Evolutionary conservation across 2,329 filamentous ascomycete genomes (phyloP).

Genomic region (Penicillium sp.): DNA sequence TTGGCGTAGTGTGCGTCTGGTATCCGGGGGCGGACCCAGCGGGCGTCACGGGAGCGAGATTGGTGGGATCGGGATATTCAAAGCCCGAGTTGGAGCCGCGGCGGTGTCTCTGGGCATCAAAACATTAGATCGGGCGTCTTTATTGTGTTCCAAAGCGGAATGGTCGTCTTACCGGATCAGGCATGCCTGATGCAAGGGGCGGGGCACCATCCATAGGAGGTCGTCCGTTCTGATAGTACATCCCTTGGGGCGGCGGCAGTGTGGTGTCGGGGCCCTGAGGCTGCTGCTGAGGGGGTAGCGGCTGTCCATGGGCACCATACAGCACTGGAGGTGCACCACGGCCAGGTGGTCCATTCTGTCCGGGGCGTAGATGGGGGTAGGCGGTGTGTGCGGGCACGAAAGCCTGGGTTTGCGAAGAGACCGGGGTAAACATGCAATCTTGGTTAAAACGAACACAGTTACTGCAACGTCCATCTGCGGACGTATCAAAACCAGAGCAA

Average conservation of each 20-base stretch:
- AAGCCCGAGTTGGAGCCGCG: constrained; percentile 48
- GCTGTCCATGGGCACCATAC: constrained; percentile 54
- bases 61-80: constrained; percentile 50
- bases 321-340: constrained; percentile 35
- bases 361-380: constrained; percentile 54
- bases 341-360: constrained; percentile 36
- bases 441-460: constrained; percentile 75
- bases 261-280: constrained; percentile 38
- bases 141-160: constrained; percentile 12
- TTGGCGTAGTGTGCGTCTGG: constrained; percentile 40
- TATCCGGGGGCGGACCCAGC: constrained; percentile 46
- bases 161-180: constrained; percentile 49
- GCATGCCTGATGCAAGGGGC: constrained; percentile 40
- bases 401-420: constrained; percentile 72
- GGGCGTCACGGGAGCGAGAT: constrained; percentile 50
- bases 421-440: constrained; percentile 75
- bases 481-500: constrained; percentile 73
- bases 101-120: constrained; percentile 39
- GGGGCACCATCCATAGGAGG: constrained; percentile 31
- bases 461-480: constrained; percentile 69
- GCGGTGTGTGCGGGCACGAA: constrained; percentile 73
- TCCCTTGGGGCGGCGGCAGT: constrained; percentile 42
- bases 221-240: constrained; percentile 43
- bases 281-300: constrained; percentile 48
- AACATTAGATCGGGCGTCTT: constrained; percentile 4